Percentiles rank a stretch among this genome's conserved stretches.
Evolutionary conservation across 768 basidiomycete genomes (phyloP).

Genomic region (Lactifluus pinguis): DNA sequence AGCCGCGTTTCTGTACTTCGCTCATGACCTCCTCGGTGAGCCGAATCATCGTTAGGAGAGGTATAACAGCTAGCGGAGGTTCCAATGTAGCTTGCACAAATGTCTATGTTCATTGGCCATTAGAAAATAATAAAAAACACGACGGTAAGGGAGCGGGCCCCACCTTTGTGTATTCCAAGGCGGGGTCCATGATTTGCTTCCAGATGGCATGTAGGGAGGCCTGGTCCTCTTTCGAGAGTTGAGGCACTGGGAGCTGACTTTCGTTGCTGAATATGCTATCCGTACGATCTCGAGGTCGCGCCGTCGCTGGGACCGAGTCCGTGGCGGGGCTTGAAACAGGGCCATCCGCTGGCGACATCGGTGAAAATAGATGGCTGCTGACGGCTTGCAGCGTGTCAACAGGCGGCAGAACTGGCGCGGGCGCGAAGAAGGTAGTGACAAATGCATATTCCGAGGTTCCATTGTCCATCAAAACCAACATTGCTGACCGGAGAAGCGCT

Average conservation of each 20-base stretch:
- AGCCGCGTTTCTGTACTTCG: constrained; percentile 69
- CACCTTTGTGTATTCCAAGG: constrained; percentile 77
- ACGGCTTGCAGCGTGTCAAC: constrained; percentile 3
- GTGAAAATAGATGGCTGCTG: constrained; percentile 29
- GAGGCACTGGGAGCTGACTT: constrained; percentile 22
- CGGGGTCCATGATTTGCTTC: constrained; percentile 92
- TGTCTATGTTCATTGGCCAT: constrained; percentile 32
- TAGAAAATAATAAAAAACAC: not conserved
- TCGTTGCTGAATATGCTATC: constrained; percentile 31
- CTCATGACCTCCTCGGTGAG: constrained; percentile 72
- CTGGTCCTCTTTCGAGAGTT: constrained; percentile 46
- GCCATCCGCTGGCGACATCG: constrained; percentile 27
- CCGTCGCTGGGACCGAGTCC: constrained; percentile 37
- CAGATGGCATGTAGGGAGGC: constrained; percentile 57
- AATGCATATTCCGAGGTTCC: constrained; percentile 89
- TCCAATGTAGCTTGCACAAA: constrained; percentile 65
- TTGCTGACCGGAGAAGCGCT: constrained; percentile 72
- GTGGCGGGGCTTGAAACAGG: constrained; percentile 31
- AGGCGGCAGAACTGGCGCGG: constrained; percentile 22
- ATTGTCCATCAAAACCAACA: constrained; percentile 92
- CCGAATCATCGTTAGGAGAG: constrained; percentile 86
- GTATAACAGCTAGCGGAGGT: constrained; percentile 61
- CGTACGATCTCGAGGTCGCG: constrained; percentile 19
- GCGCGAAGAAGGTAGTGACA: constrained; percentile 68
- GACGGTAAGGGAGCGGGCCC: constrained; percentile 20